Evolutionary conservation across 441 rosid species (phyloP).

Genomic region (Adansonia grandidieri): DNA sequence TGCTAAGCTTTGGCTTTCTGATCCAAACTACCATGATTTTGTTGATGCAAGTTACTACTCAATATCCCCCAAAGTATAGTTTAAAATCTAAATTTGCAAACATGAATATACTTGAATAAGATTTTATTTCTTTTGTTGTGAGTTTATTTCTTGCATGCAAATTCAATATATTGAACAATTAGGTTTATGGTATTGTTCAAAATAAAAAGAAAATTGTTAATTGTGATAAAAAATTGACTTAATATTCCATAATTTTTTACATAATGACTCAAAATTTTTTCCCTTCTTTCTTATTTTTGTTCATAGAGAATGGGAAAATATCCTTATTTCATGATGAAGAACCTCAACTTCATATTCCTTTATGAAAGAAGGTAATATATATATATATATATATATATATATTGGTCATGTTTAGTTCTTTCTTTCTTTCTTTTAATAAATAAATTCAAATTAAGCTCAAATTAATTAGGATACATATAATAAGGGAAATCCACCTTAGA

Average conservation of each 20-base stretch:
- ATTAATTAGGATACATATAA: not conserved
- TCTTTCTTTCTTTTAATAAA: too few species aligned
- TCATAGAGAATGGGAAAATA: too few species aligned
- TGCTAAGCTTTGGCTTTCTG: slow-evolving; percentile 32
- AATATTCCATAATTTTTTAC: too few species aligned
- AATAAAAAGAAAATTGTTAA: not conserved
- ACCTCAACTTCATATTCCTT: not conserved
- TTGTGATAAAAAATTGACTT: too few species aligned
- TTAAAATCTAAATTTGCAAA: too few species aligned
- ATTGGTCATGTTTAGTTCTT: not conserved
- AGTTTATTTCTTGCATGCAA: not conserved
- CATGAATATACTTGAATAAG: not conserved
- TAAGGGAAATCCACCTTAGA: not conserved
- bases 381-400: not conserved
- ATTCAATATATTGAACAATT: not conserved
- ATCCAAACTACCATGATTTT: slow-evolving; percentile 20
- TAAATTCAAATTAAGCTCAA: not conserved
- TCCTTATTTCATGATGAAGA: not conserved
- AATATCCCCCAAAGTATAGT: too few species aligned
- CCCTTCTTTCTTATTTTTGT: not conserved
- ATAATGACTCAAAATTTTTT: too few species aligned
- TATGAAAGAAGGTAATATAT: not conserved
- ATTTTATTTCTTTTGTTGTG: not conserved
- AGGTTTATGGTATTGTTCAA: not conserved
- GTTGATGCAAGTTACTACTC: not conserved